A percentile compares a stretch with the other conserved stretches of the same genome.
These are phyloP conservation scores for Trametes pubescens DNA, from an alignment of 1,284 basidiomycete genomes.

Conservation along the genomic window DNA sequence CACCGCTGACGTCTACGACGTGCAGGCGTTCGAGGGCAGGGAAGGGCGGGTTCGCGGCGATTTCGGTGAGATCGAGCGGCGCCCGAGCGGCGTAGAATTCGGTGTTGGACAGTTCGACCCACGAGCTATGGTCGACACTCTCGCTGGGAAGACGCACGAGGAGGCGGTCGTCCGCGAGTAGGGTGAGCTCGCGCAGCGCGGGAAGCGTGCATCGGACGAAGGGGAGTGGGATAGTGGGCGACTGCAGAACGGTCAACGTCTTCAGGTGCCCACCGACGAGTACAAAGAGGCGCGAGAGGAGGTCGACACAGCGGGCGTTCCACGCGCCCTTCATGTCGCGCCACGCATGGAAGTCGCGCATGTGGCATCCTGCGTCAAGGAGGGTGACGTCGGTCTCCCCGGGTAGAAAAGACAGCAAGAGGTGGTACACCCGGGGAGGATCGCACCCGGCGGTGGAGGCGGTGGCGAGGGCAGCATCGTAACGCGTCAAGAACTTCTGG, in stretches of 20 bases:
- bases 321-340: slow-evolving; percentile 17
- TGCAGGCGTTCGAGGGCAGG: slow-evolving; percentile 22
- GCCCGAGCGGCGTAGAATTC: slow-evolving; percentile 4
- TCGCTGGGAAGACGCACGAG: slow-evolving; percentile 11
- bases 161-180: slow-evolving; percentile 23
- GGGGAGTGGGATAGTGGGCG: slow-evolving; percentile 18
- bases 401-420: slow-evolving; percentile 23
- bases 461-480: slow-evolving; percentile 4
- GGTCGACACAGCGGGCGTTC: slow-evolving; percentile 22
- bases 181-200: slow-evolving; percentile 21
- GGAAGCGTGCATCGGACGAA: slow-evolving; percentile 19
- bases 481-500: slow-evolving; percentile 11
- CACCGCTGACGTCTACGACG: slow-evolving; percentile 11
- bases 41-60: slow-evolving; percentile 14
- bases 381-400: slow-evolving; percentile 18
- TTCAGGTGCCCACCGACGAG: slow-evolving; percentile 18
- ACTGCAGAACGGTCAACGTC: slow-evolving; percentile 23
- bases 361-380: slow-evolving; percentile 20
- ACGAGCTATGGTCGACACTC: background rate
- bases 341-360: slow-evolving; percentile 25
- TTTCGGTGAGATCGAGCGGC: slow-evolving; percentile 5
- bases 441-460: slow-evolving; percentile 2
- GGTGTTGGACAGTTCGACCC: slow-evolving; percentile 17
- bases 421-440: slow-evolving; percentile 20
- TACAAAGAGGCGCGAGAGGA: slow-evolving; percentile 19